phyloP scores from a whole-genome alignment of 2,329 filamentous ascomycete species.

The Diaporthe vexans region DNA sequence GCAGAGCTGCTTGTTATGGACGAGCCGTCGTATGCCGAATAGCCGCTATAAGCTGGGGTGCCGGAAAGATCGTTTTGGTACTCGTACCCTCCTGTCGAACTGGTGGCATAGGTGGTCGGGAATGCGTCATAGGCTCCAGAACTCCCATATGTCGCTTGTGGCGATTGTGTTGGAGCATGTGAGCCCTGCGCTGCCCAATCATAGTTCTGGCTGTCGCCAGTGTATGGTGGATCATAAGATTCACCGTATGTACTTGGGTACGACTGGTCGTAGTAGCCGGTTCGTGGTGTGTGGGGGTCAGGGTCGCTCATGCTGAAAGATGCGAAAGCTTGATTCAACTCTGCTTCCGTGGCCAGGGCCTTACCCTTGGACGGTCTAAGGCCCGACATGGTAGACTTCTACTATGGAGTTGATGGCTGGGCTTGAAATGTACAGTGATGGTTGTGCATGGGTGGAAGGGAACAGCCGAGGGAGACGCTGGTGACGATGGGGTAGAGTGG shows the following conservation, averaged over 20 bases:
- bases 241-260: background rate
- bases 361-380: conserved; percentile 28
- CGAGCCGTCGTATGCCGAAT: background rate
- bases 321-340: background rate
- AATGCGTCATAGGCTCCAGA: background rate
- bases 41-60: background rate
- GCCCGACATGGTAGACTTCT: conserved; percentile 26
- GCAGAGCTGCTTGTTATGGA: conserved; percentile 1
- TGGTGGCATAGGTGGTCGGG: background rate
- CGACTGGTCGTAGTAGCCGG: background rate
- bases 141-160: background rate
- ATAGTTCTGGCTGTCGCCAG: background rate
- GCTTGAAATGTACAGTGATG: conserved; percentile 1
- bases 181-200: background rate
- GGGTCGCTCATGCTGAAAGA: conserved; percentile 28
- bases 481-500: background rate
- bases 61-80: background rate
- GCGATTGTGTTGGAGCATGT: background rate
- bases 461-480: background rate
- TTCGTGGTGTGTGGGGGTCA: background rate
- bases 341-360: background rate
- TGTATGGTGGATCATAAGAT: background rate
- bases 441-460: background rate
- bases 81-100: conserved; percentile 3
- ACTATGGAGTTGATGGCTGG: conserved; percentile 4